Base-by-base conservation (phyloP, 352 stramenopile genomes). In the Phytophthora pisi region DNA sequence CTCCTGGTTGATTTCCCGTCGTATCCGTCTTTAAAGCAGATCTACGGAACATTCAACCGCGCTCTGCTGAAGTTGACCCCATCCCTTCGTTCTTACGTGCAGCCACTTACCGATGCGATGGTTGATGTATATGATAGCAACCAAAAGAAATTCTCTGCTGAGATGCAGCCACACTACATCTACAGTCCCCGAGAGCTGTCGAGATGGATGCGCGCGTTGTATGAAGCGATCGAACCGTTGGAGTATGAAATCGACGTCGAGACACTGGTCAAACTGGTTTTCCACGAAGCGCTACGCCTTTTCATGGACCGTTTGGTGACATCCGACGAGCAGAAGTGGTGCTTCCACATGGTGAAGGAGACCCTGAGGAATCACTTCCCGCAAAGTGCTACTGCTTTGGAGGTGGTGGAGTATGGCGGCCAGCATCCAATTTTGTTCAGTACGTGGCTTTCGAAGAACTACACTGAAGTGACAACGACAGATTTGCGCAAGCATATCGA, bases 41-140 rank as follows among this genome's bases (percentile, higher is more conserved):
- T 99, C 71, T 99, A 99, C 75, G 86, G 96, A 47, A 99, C 97
- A n/a, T 99, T 99, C 78, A 99, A 99, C 78, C 92, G 92, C 38
- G 98, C 97, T 20, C 81, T 99, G 54, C 89, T 99, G 56, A 99
- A 99, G 79, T 75, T 99, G 23, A 99, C 99, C 58, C 98, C 98
- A 31, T 97, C 97, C 31, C 80, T 99, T 16, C 97, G 97, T 70
- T 97, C 96, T 43, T 97, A 99, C 72, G 96, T 96, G 11, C 93
- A 99, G 61, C 85, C 94, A 0, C 84, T 99, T 16, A 99, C 98
- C 2, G 94, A 99, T 64, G 97, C 97, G 5, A 99, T 99, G 98
- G 97, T 99, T 31, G 97, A 99, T 61, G 87, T 99, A 7, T 99
- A 99, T 77, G 87, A 94, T 52, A 82, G 89, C 60, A 99, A 99